These are phyloP conservation scores for Coelastrella sp. DNA, from an alignment of 139 green algal species.

Conservation along the genomic window DNA sequence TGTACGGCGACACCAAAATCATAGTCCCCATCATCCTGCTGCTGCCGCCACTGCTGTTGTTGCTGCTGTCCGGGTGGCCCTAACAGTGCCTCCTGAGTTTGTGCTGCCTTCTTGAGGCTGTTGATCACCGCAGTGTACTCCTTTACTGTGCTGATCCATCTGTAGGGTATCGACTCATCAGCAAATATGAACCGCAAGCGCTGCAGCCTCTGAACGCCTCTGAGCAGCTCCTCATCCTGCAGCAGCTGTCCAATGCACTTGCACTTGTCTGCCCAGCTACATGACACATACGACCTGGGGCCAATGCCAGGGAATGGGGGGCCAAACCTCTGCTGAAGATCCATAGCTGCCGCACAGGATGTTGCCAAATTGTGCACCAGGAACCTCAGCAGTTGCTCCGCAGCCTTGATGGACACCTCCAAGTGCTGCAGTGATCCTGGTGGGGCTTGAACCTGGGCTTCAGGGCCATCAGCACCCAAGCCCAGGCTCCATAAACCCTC, in stretches of 20 bases:
- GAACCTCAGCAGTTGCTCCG: neutral
- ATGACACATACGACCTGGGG: neutral
- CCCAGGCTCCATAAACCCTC: neutral
- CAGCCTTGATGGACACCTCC: neutral
- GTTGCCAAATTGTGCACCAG: neutral
- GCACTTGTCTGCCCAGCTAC: neutral
- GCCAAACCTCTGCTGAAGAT: neutral
- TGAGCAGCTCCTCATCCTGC: slow-evolving; percentile 9
- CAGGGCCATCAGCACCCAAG: neutral
- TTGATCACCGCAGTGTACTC: neutral
- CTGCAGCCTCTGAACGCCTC: slow-evolving; percentile 16
- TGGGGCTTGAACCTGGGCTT: neutral
- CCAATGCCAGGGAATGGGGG: neutral
- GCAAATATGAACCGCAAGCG: neutral
- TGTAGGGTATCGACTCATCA: neutral
- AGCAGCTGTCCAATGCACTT: neutral
- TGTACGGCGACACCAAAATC: neutral
- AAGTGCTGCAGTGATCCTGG: neutral
- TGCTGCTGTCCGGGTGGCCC: neutral
- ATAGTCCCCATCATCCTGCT: neutral
- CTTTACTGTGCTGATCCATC: neutral
- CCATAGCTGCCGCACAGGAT: neutral
- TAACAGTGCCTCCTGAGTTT: neutral
- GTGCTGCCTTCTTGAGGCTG: neutral
- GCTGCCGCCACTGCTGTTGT: slow-evolving; percentile 29